Evolutionary conservation across 2,329 filamentous ascomycete genomes (phyloP).

Genomic region (Byssoonygena ceratinophila): DNA sequence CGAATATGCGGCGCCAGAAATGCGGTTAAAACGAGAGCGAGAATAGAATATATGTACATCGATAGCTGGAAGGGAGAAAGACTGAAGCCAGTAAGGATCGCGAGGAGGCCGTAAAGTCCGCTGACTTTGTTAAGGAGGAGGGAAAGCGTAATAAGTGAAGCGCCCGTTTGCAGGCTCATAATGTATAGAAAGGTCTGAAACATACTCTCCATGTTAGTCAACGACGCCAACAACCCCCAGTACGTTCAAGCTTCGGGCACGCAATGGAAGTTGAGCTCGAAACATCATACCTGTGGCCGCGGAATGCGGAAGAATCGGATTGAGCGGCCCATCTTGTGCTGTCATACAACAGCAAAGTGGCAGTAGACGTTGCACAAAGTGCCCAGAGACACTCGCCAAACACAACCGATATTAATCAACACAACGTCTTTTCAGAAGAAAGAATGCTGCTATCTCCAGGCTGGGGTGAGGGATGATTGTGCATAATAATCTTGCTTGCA

Average conservation of each 20-base stretch:
- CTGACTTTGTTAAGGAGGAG: constrained; percentile 87
- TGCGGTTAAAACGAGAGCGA: constrained; percentile 56
- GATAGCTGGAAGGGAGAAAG: constrained; percentile 74
- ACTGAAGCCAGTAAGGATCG: constrained; percentile 74
- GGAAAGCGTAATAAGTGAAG: constrained; percentile 71
- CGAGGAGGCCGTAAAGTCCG: constrained; percentile 80
- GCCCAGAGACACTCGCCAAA: background rate
- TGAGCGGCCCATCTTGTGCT: constrained; percentile 30
- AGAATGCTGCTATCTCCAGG: constrained; percentile 1
- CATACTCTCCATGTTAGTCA: constrained; percentile 14
- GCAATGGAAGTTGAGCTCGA: constrained; percentile 1
- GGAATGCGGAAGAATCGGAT: constrained; percentile 39
- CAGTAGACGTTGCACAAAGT: background rate
- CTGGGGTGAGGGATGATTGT: background rate
- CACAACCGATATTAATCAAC: background rate
- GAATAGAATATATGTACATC: constrained; percentile 81
- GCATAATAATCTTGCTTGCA: background rate
- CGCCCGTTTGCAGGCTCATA: constrained; percentile 75
- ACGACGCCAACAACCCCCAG: background rate
- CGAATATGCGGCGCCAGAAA: constrained; percentile 71
- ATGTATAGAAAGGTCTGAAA: constrained; percentile 70
- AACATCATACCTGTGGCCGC: constrained; percentile 38
- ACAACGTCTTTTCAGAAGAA: background rate
- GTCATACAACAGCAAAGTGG: constrained; percentile 7
- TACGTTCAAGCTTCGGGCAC: background rate